phyloP scores from a whole-genome alignment of 176 grass and related monocot species.

The Phyllostachys edulis region DNA sequence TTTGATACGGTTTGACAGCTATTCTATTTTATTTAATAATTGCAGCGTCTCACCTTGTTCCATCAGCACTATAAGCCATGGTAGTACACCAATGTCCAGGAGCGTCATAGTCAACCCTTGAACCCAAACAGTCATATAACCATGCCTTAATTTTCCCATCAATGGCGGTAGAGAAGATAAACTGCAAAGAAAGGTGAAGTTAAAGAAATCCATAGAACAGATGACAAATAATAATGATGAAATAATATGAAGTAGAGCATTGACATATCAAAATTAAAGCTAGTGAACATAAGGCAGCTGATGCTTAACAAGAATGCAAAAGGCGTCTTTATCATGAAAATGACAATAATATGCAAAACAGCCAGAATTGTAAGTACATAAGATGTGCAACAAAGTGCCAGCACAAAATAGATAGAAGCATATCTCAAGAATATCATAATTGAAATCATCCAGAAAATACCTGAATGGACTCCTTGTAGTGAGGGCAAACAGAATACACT shows the following conservation, averaged over 20 bases:
- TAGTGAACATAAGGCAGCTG: neutral
- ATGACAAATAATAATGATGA: neutral
- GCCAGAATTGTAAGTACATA: slow-evolving; percentile 1
- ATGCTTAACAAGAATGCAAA: neutral
- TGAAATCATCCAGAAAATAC: slow-evolving; percentile 38
- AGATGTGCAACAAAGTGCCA: neutral
- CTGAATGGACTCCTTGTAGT: slow-evolving; percentile 99
- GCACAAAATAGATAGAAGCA: slow-evolving; percentile 2
- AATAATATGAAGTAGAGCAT: neutral
- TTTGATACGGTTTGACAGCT: neutral
- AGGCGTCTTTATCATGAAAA: neutral
- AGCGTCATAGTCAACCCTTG: slow-evolving; percentile 98
- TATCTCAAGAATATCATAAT: slow-evolving; percentile 18
- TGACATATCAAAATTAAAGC: slow-evolving; percentile 2
- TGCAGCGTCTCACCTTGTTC: slow-evolving; percentile 58
- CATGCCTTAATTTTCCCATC: slow-evolving; percentile 99
- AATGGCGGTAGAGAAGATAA: slow-evolving; percentile 98
- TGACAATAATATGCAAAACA: neutral
- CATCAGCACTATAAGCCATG: slow-evolving; percentile 95
- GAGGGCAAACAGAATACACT: slow-evolving; percentile 97
- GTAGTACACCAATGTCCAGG: slow-evolving; percentile 98
- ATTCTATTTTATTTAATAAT: slow-evolving; percentile 11
- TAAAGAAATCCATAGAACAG: slow-evolving; percentile 11
- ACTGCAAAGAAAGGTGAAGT: slow-evolving; percentile 49
- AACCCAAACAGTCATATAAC: slow-evolving; percentile 96